Conservation (phyloP, 2,329 filamentous ascomycete species). For the Colletotrichum lentis region DNA sequence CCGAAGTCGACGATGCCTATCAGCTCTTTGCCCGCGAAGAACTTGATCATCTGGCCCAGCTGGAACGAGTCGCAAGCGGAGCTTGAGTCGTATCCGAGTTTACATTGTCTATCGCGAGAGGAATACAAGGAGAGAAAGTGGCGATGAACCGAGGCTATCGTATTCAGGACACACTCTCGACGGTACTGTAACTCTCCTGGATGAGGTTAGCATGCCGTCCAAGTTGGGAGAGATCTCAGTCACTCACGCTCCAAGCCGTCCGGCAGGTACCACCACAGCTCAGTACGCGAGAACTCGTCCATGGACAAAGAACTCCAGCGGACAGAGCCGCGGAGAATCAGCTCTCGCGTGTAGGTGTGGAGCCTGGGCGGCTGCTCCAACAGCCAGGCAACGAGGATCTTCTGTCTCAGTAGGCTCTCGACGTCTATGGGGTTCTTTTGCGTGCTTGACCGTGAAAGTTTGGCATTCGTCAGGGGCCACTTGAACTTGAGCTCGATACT, state of each 20-base stretch:
- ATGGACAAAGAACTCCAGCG: slow-evolving; percentile 60
- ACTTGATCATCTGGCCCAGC: slow-evolving; percentile 78
- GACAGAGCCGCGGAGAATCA: slow-evolving; percentile 71
- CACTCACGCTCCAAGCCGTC: slow-evolving; percentile 71
- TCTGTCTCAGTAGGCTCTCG: slow-evolving; percentile 75
- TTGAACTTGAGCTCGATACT: slow-evolving; percentile 60
- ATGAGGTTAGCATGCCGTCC: slow-evolving; percentile 3
- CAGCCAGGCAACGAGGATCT: slow-evolving; percentile 71
- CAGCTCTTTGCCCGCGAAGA: slow-evolving; percentile 69
- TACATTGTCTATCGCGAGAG: slow-evolving; percentile 73
- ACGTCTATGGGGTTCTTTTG: slow-evolving; percentile 52
- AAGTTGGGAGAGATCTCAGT: not conserved
- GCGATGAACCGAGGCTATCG: slow-evolving; percentile 72
- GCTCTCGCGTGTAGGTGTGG: slow-evolving; percentile 67
- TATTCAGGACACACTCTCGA: slow-evolving; percentile 71
- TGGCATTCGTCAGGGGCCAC: slow-evolving; percentile 59
- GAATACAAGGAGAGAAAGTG: slow-evolving; percentile 75
- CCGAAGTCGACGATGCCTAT: slow-evolving; percentile 67
- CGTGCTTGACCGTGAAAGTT: slow-evolving; percentile 49
- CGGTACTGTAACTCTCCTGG: slow-evolving; percentile 72
- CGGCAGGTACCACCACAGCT: slow-evolving; percentile 78
- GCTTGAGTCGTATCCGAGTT: slow-evolving; percentile 77
- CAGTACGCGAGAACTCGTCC: slow-evolving; percentile 43
- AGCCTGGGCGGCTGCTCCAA: slow-evolving; percentile 70
- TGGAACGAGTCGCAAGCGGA: slow-evolving; percentile 79